Evolutionary conservation across 257 asterid species (phyloP).

Genomic region (Jaltomata sinuosa): DNA sequence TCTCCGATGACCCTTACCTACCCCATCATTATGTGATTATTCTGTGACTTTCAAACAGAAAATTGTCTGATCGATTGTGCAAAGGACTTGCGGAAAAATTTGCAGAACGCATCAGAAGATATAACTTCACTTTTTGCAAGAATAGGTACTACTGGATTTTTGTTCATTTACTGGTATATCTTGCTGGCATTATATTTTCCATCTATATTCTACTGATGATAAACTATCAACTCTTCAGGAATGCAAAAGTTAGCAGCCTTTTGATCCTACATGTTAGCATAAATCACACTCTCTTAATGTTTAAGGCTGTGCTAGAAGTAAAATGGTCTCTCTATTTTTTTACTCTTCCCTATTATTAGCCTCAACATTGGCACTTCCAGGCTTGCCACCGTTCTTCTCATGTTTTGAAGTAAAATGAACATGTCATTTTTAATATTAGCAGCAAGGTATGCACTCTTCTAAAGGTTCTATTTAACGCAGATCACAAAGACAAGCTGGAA

Average conservation of each 20-base stretch:
- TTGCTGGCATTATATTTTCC: background rate
- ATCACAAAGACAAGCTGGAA: constrained; percentile 62
- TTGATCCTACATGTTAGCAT: background rate
- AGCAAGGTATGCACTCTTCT: background rate
- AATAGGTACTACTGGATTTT: constrained; percentile 35
- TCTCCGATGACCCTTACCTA: background rate
- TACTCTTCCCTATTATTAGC: background rate
- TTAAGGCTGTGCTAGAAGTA: background rate
- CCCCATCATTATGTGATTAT: background rate
- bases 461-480: constrained; percentile 24
- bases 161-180: background rate
- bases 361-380: background rate
- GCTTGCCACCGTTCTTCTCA: background rate
- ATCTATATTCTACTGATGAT: background rate
- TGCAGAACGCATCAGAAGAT: constrained; percentile 62
- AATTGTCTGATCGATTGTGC: constrained; percentile 50
- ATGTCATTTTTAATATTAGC: background rate
- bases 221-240: background rate
- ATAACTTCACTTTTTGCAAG: constrained; percentile 50
- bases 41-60: constrained; percentile 33
- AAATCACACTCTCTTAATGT: background rate
- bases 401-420: background rate
- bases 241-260: background rate
- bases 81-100: constrained; percentile 46
- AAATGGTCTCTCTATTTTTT: background rate